Percentiles rank a stretch among this genome's conserved stretches.
Evolutionary conservation across 2,329 filamentous ascomycete species (phyloP).

Genomic region (Xylaria sp.): DNA sequence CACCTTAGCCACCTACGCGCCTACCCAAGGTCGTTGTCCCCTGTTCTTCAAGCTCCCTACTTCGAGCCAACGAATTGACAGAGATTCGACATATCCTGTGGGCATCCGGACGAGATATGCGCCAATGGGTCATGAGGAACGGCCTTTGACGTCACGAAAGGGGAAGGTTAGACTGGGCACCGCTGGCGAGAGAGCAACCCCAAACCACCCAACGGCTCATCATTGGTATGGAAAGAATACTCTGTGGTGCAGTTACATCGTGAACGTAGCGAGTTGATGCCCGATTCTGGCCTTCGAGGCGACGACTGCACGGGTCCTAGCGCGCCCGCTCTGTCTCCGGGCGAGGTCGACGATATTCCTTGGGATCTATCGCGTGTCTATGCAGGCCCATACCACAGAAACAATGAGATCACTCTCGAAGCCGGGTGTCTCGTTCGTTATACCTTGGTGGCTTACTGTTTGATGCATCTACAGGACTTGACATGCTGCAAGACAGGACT

Average conservation of each 20-base stretch:
- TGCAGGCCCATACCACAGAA: background rate
- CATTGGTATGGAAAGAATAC: background rate
- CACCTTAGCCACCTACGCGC: conserved; percentile 7
- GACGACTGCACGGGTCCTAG: conserved; percentile 1
- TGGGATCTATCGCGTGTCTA: background rate
- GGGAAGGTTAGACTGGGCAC: conserved; percentile 18
- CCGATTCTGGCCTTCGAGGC: conserved; percentile 16
- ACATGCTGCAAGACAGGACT: background rate
- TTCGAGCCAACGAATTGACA: background rate
- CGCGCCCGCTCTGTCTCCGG: background rate
- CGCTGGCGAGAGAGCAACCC: background rate
- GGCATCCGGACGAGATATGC: background rate
- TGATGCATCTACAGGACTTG: background rate
- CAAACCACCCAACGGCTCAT: background rate
- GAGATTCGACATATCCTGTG: background rate
- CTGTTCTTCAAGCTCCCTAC: background rate
- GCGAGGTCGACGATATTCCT: background rate
- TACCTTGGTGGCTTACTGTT: conserved; percentile 27
- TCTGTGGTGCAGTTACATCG: conserved; percentile 8
- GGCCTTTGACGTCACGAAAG: conserved; percentile 19
- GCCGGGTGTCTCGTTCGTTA: background rate
- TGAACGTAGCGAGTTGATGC: conserved; percentile 7
- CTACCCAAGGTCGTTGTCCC: background rate
- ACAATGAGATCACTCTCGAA: background rate
- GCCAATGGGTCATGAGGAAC: background rate